Evolutionary conservation across 225 moss, liverwort and hornwort species (phyloP), one percentile per base, ranked within the genome.

Genomic region (Pseudisothecium myosuroides): DNA sequence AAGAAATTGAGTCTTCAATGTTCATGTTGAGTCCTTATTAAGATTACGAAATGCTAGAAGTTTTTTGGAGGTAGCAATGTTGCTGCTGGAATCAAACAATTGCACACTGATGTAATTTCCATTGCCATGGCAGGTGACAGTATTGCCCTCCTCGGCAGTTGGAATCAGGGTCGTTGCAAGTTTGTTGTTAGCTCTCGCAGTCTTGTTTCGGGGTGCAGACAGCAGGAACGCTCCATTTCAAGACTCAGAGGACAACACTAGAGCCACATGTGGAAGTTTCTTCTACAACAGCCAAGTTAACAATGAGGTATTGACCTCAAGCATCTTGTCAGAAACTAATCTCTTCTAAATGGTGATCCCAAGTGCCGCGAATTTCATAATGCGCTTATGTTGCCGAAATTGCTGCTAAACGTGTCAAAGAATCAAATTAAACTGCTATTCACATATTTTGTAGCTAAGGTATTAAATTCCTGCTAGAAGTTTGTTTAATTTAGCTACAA

Each of bases 281-380:
- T 92, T 92, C 80, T 90, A 74, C 83, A 92, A 92, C 86, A 90
- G 63, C 74, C 90, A 92, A 88, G 90, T 90, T 24, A 92, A 92
- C 90, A 92, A 90, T 55, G 37, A 86, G 88, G 73, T 78, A 20
- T 36, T 27, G 24, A 14, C 43, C 32, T 88, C 45, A 7, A 49
- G 31, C 20, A 68, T 49, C 39, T 65, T 34, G 49, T 39, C 21
- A 21, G 72, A 55, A 81, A 29, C 84, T 56, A 54, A 27, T 66
- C 31, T 22, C 81, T 45, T 45, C 61, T 21, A 16, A 56, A 10
- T 7, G 12, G n/a, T 7, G 39, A 79, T 58, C 39, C 28, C 58
- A 28, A 58, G 27, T 27, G 32, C n/a, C 20, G 9, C 6, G 16
- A 56, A 36, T 27, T 24, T n/a, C 27, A 8, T 37, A 55, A 26